phyloP scores from a whole-genome alignment of 2,329 filamentous ascomycete species.

The Microsporum audouinii region DNA sequence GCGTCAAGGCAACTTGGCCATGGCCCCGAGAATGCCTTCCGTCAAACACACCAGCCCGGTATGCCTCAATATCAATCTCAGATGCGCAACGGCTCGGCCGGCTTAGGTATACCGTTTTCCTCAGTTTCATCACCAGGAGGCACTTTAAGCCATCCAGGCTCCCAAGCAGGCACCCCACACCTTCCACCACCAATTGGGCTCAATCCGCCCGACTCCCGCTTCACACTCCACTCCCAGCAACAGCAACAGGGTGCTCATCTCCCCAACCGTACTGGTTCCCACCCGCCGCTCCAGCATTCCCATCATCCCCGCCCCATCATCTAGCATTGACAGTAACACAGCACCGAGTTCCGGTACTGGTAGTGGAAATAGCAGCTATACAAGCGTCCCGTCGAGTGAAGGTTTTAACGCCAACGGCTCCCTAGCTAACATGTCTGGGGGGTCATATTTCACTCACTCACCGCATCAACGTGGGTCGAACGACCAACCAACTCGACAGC shows the following conservation, averaged over 20 bases:
- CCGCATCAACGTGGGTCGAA: slow-evolving; percentile 4
- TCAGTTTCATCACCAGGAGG: slow-evolving; percentile 4
- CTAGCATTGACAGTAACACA: slow-evolving; percentile 7
- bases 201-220: slow-evolving; percentile 27
- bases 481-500: slow-evolving; percentile 6
- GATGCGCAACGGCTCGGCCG: slow-evolving; percentile 15
- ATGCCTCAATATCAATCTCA: slow-evolving; percentile 31
- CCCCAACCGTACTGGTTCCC: slow-evolving; percentile 15
- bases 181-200: slow-evolving; percentile 25
- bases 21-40: slow-evolving; percentile 23
- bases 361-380: slow-evolving; percentile 3
- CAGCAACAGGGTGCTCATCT: slow-evolving; percentile 8
- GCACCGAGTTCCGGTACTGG: slow-evolving; percentile 2
- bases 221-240: slow-evolving; percentile 25
- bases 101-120: slow-evolving; percentile 7
- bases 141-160: slow-evolving; percentile 10
- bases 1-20: slow-evolving; percentile 30
- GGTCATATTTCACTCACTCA: slow-evolving; percentile 7
- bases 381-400: neutral
- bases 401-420: slow-evolving; percentile 1
- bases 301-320: slow-evolving; percentile 6
- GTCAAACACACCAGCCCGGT: slow-evolving; percentile 31
- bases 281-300: slow-evolving; percentile 11
- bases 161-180: slow-evolving; percentile 19
- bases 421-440: slow-evolving; percentile 10